These are phyloP conservation scores for Sclerotinia nivalis DNA, from an alignment of 2,329 filamentous ascomycete species.

Conservation along the genomic window DNA sequence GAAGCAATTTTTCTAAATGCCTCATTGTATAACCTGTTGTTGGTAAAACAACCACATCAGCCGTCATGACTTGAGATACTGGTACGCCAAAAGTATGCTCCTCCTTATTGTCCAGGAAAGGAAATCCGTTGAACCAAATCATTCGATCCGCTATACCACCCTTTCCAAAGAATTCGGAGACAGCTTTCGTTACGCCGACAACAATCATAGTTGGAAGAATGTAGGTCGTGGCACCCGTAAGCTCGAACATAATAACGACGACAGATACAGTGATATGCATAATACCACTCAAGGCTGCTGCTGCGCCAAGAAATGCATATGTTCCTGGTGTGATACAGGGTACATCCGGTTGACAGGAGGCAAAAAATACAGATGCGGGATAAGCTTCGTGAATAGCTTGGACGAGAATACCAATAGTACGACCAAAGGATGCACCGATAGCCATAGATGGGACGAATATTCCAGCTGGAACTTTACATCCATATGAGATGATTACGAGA, in stretches of 20 bases:
- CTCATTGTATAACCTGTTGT: slow-evolving; percentile 71
- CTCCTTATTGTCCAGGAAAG: slow-evolving; percentile 95
- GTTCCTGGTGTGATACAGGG: slow-evolving; percentile 97
- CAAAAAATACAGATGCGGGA: slow-evolving; percentile 80
- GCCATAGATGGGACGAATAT: slow-evolving; percentile 99
- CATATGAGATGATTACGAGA: slow-evolving; percentile 93
- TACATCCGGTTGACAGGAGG: slow-evolving; percentile 84
- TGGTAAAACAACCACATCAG: slow-evolving; percentile 71
- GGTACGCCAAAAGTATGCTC: slow-evolving; percentile 96
- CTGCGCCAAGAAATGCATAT: slow-evolving; percentile 93
- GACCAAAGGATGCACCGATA: slow-evolving; percentile 88
- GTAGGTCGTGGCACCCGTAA: slow-evolving; percentile 95
- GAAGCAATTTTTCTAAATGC: slow-evolving; percentile 75
- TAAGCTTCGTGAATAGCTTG: slow-evolving; percentile 84
- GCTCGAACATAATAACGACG: slow-evolving; percentile 98
- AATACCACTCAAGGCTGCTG: slow-evolving; percentile 87
- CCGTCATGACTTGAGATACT: slow-evolving; percentile 87
- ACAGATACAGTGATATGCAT: slow-evolving; percentile 98
- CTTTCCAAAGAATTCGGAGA: slow-evolving; percentile 88
- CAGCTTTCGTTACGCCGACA: slow-evolving; percentile 92
- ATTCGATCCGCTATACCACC: slow-evolving; percentile 96
- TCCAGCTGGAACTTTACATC: slow-evolving; percentile 94
- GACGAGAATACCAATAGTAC: slow-evolving; percentile 91
- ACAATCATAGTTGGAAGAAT: slow-evolving; percentile 99
- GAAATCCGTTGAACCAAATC: slow-evolving; percentile 98